These are phyloP conservation scores for Aciculosporium take DNA, from an alignment of 2,329 filamentous ascomycete species.

Conservation along the genomic window DNA sequence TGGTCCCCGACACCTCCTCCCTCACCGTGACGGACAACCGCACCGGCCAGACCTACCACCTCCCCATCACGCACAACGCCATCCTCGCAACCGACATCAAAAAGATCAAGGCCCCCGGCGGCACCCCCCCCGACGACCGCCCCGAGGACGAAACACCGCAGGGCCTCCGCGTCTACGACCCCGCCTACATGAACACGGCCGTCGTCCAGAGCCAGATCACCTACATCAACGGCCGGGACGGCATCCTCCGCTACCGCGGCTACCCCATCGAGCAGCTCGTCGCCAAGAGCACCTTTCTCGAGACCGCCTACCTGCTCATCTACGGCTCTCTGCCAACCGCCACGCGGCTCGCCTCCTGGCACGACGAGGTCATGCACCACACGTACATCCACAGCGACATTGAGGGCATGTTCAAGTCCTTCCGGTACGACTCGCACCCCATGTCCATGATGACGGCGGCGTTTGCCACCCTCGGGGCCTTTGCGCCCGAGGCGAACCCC, in stretches of 20 bases:
- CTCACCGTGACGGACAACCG: slow-evolving; percentile 35
- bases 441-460: slow-evolving; percentile 37
- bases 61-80: slow-evolving; percentile 35
- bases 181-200: slow-evolving; percentile 39
- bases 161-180: slow-evolving; percentile 35
- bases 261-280: slow-evolving; percentile 38
- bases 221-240: slow-evolving; percentile 38
- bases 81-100: slow-evolving; percentile 37
- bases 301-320: slow-evolving; percentile 35
- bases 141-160: slow-evolving; percentile 32
- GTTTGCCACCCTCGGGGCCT: slow-evolving; percentile 34
- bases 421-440: slow-evolving; percentile 36
- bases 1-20: slow-evolving; percentile 14
- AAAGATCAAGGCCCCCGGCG: slow-evolving; percentile 31
- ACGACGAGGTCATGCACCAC: slow-evolving; percentile 35
- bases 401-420: slow-evolving; percentile 35
- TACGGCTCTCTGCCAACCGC: slow-evolving; percentile 34
- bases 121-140: slow-evolving; percentile 18
- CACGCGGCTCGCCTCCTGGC: slow-evolving; percentile 26
- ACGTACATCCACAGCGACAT: slow-evolving; percentile 35
- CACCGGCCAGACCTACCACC: slow-evolving; percentile 31
- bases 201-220: slow-evolving; percentile 35
- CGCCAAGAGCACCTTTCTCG: slow-evolving; percentile 33
- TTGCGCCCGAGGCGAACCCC: slow-evolving; percentile 35
- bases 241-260: slow-evolving; percentile 36